These are phyloP conservation scores for Fraxinus latifolia DNA, from an alignment of 305 asterid genomes.

Conservation along the genomic window DNA sequence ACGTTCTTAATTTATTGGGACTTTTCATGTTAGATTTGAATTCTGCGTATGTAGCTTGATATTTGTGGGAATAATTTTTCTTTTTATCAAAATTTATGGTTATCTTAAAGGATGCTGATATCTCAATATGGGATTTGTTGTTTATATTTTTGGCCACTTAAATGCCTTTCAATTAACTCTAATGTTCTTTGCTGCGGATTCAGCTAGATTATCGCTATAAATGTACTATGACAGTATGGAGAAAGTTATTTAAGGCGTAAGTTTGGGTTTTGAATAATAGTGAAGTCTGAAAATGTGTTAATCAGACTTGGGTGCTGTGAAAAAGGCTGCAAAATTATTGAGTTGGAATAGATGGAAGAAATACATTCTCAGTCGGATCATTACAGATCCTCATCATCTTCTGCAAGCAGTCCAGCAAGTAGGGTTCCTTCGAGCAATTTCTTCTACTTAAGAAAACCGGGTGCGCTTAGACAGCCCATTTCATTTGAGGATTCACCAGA, in stretches of 20 bases:
- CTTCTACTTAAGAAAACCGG: conserved; percentile 88
- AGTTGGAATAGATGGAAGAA: conserved; percentile 67
- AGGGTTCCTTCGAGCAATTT: conserved; percentile 93
- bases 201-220: conserved; percentile 13
- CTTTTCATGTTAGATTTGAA: not conserved
- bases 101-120: not conserved
- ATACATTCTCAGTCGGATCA: conserved; percentile 93
- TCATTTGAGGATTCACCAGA: conserved; percentile 98
- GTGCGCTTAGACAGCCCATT: conserved; percentile 76
- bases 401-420: conserved; percentile 93
- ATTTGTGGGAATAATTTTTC: conserved; percentile 1
- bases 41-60: not conserved
- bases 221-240: conserved; percentile 1
- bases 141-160: not conserved
- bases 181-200: conserved; percentile 27
- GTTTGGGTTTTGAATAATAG: conserved; percentile 8
- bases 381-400: conserved; percentile 90
- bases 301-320: conserved; percentile 16
- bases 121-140: not conserved
- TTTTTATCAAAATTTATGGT: not conserved
- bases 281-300: conserved; percentile 1
- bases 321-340: conserved; percentile 3
- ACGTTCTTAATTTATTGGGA: conserved; percentile 13
- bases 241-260: conserved; percentile 11
- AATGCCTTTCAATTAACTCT: not conserved